Base-by-base conservation (phyloP, 2,329 filamentous ascomycete genomes). In the Talaromyces funiculosus region DNA sequence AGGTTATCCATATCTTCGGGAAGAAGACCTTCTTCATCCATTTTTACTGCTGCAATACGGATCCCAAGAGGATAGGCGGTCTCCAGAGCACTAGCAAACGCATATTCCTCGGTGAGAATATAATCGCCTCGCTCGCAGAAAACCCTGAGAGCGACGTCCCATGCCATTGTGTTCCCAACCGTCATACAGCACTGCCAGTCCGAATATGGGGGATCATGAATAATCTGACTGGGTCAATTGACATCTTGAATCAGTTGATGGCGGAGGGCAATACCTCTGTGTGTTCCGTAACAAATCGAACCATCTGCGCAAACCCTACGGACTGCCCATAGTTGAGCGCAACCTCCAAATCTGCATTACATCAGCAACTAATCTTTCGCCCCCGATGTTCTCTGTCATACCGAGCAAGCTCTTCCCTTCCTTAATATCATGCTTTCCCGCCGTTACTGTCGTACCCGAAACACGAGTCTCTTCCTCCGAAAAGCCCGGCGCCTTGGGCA, bases 311-410 rank as follows among this genome's bases (percentile, higher is more conserved):
- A 10, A 90, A 86, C 18, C 94, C 94, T 18, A 86, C 86, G 8
- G 92, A 87, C 77, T 96, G 92, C 35, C 90, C 90, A 73, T 99
- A 99, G 77, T 99, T 97, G 72, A 97, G 86, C 1, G 89, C 89
- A 64, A 95, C 90, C 49, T 90, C 86, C 56, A 99, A 84, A 76
- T 99, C 94, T 78, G 75, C 57, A 67, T 5, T n/a, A 20, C 29
- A 51, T 53, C 20, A 31, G 58, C 66, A 43, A 67, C 62, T 51
- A 33, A 8, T 29, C 9, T 9, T 16, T 37, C 53, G 18, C 2
- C 20, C 16, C 16, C 12, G 24, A n/a, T 33, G 7, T 14, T 20
- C 7, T 26, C 5, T 2, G 26, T 26, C 54, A 22, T 61, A 64
- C 63, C 63, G 42, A 61, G 43, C 57, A 59, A 45, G 35, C 63